Conservation (phyloP, 306 rosid genomes). For the Quercus rubra region DNA sequence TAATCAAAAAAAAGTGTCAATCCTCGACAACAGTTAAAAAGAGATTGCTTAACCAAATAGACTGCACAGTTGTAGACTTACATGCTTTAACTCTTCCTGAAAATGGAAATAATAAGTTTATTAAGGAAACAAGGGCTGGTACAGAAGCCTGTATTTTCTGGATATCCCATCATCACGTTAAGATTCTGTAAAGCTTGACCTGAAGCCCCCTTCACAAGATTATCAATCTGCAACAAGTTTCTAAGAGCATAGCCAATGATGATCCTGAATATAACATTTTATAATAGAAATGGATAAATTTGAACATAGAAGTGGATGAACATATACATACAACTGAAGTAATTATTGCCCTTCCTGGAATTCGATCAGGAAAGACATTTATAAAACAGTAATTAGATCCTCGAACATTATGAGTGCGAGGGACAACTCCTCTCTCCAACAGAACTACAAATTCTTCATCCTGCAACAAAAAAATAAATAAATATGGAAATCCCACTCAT, state of each 20-base stretch:
- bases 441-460: no score
- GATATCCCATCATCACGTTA: conserved; percentile 80
- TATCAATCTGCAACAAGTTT: conserved; percentile 71
- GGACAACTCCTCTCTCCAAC: no score
- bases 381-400: no score
- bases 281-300: no score
- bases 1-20: neutral
- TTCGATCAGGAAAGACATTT: no score
- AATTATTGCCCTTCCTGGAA: no score
- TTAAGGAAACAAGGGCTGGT: conserved; percentile 75
- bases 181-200: conserved; percentile 97
- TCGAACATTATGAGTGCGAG: no score
- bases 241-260: conserved; percentile 10
- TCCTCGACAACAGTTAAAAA: neutral
- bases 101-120: neutral
- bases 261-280: neutral
- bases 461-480: no score
- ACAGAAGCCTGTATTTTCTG: conserved; percentile 74
- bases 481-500: no score
- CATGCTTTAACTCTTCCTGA: neutral
- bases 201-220: conserved; percentile 93
- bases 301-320: no score
- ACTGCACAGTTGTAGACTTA: neutral
- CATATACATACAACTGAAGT: no score
- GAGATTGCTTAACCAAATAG: neutral